phyloP scores from a whole-genome alignment of 2,329 filamentous ascomycete genomes.

The Aspergillus brunneoviolaceus region DNA sequence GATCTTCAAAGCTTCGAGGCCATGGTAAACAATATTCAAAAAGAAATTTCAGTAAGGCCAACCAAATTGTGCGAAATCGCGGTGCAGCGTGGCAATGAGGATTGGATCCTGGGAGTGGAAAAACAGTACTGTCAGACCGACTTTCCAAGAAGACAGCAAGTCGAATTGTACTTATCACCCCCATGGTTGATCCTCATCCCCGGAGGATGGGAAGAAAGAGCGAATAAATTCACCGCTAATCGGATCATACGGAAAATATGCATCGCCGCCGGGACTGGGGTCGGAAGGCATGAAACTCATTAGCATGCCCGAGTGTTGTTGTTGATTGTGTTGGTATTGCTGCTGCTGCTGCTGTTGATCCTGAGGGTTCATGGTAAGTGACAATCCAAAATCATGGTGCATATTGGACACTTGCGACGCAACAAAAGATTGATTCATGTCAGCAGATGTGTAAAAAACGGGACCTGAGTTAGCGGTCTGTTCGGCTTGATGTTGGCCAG shows the following conservation, averaged over 20 bases:
- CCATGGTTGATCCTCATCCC: conserved; percentile 28
- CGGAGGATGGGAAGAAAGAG: conserved; percentile 37
- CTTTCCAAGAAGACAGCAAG: background rate
- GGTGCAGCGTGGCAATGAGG: background rate
- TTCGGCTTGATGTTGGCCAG: conserved; percentile 7
- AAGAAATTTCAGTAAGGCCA: conserved; percentile 4
- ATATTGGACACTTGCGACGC: background rate
- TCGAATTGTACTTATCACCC: conserved; percentile 7
- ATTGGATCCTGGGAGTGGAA: too few species aligned
- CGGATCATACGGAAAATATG: conserved; percentile 41
- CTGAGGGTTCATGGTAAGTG: background rate
- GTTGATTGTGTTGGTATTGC: background rate
- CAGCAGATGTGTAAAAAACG: background rate
- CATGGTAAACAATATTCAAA: too few species aligned
- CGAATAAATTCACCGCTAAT: conserved; percentile 41
- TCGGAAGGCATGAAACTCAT: conserved; percentile 12
- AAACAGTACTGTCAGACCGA: background rate
- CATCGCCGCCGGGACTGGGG: conserved; percentile 19
- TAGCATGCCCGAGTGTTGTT: background rate
- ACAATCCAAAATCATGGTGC: background rate
- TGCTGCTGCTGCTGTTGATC: background rate
- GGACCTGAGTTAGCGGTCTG: background rate
- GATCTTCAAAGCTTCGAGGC: too few species aligned
- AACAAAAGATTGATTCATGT: background rate
- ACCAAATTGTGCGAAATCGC: background rate